Conservation (phyloP, 2,329 filamentous ascomycete species). For the Neofusicoccum kwambonambiense region DNA sequence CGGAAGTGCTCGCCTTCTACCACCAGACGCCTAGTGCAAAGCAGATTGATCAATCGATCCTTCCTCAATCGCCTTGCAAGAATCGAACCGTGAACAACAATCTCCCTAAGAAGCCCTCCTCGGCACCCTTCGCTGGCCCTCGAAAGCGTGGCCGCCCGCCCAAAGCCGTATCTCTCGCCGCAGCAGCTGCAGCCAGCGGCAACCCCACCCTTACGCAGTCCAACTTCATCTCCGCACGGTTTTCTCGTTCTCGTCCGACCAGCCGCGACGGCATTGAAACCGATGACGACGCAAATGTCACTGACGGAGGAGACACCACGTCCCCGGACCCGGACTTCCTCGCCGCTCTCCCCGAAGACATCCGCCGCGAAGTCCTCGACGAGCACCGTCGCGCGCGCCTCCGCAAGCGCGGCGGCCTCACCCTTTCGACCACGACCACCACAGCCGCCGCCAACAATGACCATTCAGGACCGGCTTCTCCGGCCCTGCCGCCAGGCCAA, state of each 20-base stretch:
- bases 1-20: constrained; percentile 78
- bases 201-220: constrained; percentile 62
- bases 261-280: constrained; percentile 31
- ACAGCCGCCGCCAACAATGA: neutral
- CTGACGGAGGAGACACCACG: neutral
- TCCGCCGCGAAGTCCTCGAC: constrained; percentile 73
- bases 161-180: constrained; percentile 37
- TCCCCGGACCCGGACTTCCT: constrained; percentile 63
- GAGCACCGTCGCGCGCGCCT: constrained; percentile 66
- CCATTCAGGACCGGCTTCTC: neutral
- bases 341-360: constrained; percentile 76
- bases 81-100: constrained; percentile 49
- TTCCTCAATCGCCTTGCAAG: constrained; percentile 51
- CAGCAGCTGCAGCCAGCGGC: constrained; percentile 48
- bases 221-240: constrained; percentile 58
- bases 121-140: constrained; percentile 53
- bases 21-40: constrained; percentile 15
- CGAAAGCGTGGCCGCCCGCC: constrained; percentile 60
- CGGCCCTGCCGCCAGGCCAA: constrained; percentile 30
- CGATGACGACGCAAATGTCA: constrained; percentile 21
- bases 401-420: constrained; percentile 5
- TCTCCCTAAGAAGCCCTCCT: constrained; percentile 47
- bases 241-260: constrained; percentile 23
- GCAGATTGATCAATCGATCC: constrained; percentile 31
- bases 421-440: neutral